These are phyloP conservation scores for Vararia minispora DNA, from an alignment of 768 basidiomycete species.

Conservation along the genomic window DNA sequence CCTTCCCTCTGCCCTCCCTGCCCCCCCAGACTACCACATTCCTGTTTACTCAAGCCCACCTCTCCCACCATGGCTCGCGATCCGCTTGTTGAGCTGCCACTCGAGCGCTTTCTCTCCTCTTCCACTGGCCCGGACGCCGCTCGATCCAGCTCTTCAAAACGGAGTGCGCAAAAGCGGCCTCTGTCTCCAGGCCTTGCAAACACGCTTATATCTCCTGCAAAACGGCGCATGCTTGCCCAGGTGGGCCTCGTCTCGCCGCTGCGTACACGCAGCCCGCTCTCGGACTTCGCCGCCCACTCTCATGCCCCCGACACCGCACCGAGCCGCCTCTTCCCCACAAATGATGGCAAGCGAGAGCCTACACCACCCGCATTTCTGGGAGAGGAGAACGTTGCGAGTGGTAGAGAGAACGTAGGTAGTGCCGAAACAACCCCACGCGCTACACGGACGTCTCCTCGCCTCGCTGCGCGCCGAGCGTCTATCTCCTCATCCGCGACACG, in stretches of 20 bases:
- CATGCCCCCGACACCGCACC: neutral
- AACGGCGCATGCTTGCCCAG: conserved; percentile 14
- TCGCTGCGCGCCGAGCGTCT: conserved; percentile 3
- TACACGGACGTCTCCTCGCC: conserved; percentile 11
- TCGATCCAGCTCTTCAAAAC: conserved; percentile 1
- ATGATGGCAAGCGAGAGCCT: too few species aligned
- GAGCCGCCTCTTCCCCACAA: neutral
- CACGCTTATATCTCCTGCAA: conserved; percentile 11
- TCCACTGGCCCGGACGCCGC: neutral
- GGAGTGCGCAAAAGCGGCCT: conserved; percentile 10
- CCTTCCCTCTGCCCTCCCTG: too few species aligned
- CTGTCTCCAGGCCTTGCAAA: conserved; percentile 9
- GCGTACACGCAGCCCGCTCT: conserved; percentile 5
- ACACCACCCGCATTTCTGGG: too few species aligned
- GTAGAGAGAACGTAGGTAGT: neutral
- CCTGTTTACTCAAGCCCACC: too few species aligned
- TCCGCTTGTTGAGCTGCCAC: conserved; percentile 10
- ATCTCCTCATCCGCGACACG: neutral
- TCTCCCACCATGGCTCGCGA: conserved; percentile 9
- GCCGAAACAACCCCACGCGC: conserved; percentile 1
- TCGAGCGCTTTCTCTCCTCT: conserved; percentile 7
- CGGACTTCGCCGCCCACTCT: neutral
- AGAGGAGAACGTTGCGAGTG: too few species aligned
- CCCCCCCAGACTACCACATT: too few species aligned
- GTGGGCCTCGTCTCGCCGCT: conserved; percentile 10